Evolutionary conservation across 805 yeast genomes (phyloP).

Genomic region (Kodamaea sagamina): DNA sequence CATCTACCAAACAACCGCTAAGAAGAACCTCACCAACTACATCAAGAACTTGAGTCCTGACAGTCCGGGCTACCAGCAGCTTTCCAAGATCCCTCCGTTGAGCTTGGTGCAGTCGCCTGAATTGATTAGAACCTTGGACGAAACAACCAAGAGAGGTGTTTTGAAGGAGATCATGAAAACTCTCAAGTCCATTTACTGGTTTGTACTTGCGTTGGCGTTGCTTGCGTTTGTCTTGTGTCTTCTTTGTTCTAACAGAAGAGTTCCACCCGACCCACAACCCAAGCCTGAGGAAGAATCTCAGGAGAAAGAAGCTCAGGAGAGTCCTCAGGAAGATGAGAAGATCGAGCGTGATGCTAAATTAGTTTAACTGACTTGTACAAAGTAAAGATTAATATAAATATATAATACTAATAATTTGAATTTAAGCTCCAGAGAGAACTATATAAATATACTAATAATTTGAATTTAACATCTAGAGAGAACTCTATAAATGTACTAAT

Average conservation of each 20-base stretch:
- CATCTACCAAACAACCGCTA: slow-evolving; percentile 25
- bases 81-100: slow-evolving; percentile 16
- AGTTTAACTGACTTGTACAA: neutral
- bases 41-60: neutral
- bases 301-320: neutral
- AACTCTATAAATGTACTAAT: too few species aligned
- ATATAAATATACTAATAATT: too few species aligned
- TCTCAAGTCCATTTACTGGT: slow-evolving; percentile 34
- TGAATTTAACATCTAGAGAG: too few species aligned
- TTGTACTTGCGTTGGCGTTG: slow-evolving; percentile 38
- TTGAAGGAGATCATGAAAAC: slow-evolving; percentile 35
- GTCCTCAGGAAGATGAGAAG: too few species aligned
- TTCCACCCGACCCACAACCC: slow-evolving; percentile 34
- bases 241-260: slow-evolving; percentile 42
- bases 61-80: slow-evolving; percentile 10
- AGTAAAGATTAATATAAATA: too few species aligned
- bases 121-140: slow-evolving; percentile 19
- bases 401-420: too few species aligned
- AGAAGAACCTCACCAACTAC: slow-evolving; percentile 21
- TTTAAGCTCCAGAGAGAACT: too few species aligned
- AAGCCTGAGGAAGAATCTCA: slow-evolving; percentile 1
- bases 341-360: neutral
- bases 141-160: slow-evolving; percentile 21
- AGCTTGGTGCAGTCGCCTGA: slow-evolving; percentile 28
- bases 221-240: slow-evolving; percentile 32